These are phyloP conservation scores for Mortierella sp. DNA, from an alignment of 371 early-diverging fungal genomes.

Conservation along the genomic window DNA sequence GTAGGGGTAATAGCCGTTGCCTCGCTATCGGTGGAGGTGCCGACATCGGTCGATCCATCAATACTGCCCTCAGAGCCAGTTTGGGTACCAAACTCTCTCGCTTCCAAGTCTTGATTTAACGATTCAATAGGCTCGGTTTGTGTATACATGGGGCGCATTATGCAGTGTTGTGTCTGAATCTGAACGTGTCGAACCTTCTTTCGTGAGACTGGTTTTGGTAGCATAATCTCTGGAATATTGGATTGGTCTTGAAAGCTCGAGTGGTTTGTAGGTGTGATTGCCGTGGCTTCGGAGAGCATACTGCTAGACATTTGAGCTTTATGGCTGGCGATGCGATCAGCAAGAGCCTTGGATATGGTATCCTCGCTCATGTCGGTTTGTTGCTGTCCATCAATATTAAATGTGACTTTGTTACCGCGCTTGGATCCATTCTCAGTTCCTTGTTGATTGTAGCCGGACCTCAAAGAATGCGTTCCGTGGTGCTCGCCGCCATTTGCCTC, in stretches of 20 bases:
- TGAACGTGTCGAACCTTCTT: constrained; percentile 56
- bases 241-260: background rate
- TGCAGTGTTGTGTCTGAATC: constrained; percentile 56
- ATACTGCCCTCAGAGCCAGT: constrained; percentile 6
- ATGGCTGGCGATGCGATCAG: constrained; percentile 34
- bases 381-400: constrained; percentile 26
- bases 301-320: constrained; percentile 24
- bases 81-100: constrained; percentile 34
- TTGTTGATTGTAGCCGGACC: background rate
- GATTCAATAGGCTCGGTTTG: constrained; percentile 42
- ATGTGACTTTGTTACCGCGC: constrained; percentile 35
- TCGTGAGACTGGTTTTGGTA: constrained; percentile 36
- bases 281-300: constrained; percentile 4
- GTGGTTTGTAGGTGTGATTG: background rate
- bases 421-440: background rate
- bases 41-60: constrained; percentile 12
- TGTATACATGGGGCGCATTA: constrained; percentile 52
- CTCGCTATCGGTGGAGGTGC: constrained; percentile 23
- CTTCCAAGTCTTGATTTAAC: constrained; percentile 12
- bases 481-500: background rate
- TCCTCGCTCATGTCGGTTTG: constrained; percentile 22
- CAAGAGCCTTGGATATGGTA: constrained; percentile 20
- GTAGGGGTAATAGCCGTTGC: constrained; percentile 7
- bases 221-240: constrained; percentile 10
- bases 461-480: constrained; percentile 7